Conservation (phyloP, 345 rosid species). For the Sonneratia caseolaris region DNA sequence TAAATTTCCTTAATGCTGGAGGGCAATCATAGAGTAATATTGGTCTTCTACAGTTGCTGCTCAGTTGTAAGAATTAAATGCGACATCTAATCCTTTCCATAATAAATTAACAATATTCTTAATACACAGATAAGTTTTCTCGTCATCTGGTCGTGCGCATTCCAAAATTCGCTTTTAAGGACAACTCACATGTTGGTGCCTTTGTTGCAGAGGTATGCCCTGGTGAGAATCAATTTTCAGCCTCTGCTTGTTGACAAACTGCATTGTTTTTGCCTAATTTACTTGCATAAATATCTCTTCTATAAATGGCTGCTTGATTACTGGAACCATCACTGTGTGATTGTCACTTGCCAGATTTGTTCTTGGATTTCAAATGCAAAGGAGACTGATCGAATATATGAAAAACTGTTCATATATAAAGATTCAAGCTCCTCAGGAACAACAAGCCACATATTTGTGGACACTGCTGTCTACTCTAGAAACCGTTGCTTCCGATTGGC, state of each 20-base stretch:
- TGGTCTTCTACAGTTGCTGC: neutral
- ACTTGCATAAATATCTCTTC: neutral
- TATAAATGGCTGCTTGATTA: neutral
- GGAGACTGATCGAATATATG: slow-evolving; percentile 42
- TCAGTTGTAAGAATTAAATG: neutral
- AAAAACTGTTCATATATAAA: slow-evolving; percentile 51
- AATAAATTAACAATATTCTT: neutral
- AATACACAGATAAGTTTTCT: slow-evolving; percentile 77
- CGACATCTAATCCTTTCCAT: neutral
- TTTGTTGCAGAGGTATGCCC: slow-evolving; percentile 84
- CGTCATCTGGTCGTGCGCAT: slow-evolving; percentile 72
- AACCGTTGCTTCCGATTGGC: slow-evolving; percentile 92
- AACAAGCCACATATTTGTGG: slow-evolving; percentile 58
- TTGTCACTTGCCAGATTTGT: slow-evolving; percentile 50
- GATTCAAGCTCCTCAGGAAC: slow-evolving; percentile 41
- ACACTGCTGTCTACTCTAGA: slow-evolving; percentile 86
- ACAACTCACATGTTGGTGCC: slow-evolving; percentile 83
- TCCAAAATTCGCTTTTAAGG: slow-evolving; percentile 81
- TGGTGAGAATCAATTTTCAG: slow-evolving; percentile 4
- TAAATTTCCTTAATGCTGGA: neutral
- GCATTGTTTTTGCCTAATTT: neutral
- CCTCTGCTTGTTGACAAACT: neutral
- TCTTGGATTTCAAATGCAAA: slow-evolving; percentile 43
- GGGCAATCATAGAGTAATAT: neutral
- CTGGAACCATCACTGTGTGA: neutral